Evolutionary conservation across 148 eudicot species (phyloP).

Genomic region (Dysphania ambrosioides): DNA sequence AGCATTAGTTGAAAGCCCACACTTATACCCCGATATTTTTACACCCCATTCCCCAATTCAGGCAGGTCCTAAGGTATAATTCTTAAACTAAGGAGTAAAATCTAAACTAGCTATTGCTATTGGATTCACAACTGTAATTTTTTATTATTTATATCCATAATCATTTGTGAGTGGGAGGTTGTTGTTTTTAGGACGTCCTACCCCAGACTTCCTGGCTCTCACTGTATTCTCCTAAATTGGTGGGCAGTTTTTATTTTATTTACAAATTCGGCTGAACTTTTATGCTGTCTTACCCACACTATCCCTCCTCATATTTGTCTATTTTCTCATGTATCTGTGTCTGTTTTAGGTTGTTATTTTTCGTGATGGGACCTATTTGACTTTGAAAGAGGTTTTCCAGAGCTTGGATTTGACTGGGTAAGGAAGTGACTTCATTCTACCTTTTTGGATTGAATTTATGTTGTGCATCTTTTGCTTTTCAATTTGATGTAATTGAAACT

Average conservation of each 20-base stretch:
- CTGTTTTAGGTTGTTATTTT: conserved; percentile 85
- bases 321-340: conserved; percentile 11
- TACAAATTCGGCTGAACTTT: background rate
- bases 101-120: too few relatives aligned
- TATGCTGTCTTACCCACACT: background rate
- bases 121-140: too few relatives aligned
- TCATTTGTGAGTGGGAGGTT: too few relatives aligned
- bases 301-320: background rate
- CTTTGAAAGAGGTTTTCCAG: conserved; percentile 95
- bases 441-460: background rate
- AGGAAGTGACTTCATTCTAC: conserved; percentile 11
- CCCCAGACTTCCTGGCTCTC: too few relatives aligned
- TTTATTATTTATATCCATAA: too few relatives aligned
- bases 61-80: too few relatives aligned
- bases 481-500: background rate
- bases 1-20: too few relatives aligned
- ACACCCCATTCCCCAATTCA: too few relatives aligned
- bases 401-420: conserved; percentile 98
- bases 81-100: too few relatives aligned
- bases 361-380: conserved; percentile 94
- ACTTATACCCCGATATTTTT: too few relatives aligned
- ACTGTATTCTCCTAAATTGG: too few relatives aligned
- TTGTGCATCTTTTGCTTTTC: background rate
- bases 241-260: background rate
- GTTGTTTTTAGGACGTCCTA: too few relatives aligned